A percentile compares a stretch with the other conserved stretches of the same genome.
Conservation (phyloP, 257 asterid species). For the Orobanche coerulescens region DNA sequence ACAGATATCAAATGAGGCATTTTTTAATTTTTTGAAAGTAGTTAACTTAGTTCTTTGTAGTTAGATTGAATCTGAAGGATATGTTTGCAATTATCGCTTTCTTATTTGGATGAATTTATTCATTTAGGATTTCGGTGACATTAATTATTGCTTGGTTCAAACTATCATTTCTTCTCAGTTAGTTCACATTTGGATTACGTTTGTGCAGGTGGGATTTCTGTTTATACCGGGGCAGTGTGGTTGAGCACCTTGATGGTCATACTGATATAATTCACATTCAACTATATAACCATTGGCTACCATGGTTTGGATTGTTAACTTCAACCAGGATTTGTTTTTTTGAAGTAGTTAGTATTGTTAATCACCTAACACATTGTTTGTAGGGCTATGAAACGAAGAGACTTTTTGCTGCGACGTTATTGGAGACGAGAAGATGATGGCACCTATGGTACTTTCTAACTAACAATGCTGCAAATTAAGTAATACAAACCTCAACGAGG, state of each 20-base stretch:
- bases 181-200: background rate
- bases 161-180: background rate
- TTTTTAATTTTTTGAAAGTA: background rate
- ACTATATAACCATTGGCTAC: constrained; percentile 74
- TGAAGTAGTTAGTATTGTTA: background rate
- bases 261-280: constrained; percentile 77
- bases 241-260: constrained; percentile 89
- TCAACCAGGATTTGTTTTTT: background rate
- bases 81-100: background rate
- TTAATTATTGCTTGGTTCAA: background rate
- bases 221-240: constrained; percentile 56
- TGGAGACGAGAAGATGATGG: constrained; percentile 99
- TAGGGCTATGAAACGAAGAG: constrained; percentile 84
- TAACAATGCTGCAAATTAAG: too few relatives aligned
- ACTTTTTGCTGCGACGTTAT: constrained; percentile 71
- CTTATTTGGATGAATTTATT: background rate
- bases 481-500: too few relatives aligned
- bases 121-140: background rate
- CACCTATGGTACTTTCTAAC: constrained; percentile 52
- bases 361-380: constrained; percentile 11
- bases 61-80: background rate
- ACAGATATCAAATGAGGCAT: background rate
- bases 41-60: background rate
- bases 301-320: constrained; percentile 48
- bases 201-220: constrained; percentile 84